Evolutionary conservation across 169 alveolate genomes (phyloP), one percentile per base, ranked within the genome.

Genomic region (Plasmodium gaboni): DNA sequence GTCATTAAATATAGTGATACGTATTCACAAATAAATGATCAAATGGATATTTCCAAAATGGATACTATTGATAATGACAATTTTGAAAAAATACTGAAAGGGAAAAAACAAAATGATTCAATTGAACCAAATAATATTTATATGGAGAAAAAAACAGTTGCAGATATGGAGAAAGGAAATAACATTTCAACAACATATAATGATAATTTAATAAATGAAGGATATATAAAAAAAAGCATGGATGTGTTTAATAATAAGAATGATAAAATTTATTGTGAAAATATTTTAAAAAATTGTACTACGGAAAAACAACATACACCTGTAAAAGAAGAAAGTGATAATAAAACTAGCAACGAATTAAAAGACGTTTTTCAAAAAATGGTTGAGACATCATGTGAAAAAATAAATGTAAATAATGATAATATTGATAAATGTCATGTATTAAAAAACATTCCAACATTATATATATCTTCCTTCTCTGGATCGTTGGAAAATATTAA

Each of bases 401-500:
- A 44, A 22, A 60, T 13, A 3, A 32, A 13, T n/a, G 22, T 24
- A n/a, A n/a, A 60, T 9, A 0, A 51, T 60, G 9, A 65, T 59
- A 1, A 0, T 32, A 7, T 8, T 51, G 55, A 59, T 38, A 42
- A 74, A 2, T 42, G 6, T 9, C 2, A 60, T 59, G 24, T 60
- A 9, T 38, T 13, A 38, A 64, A 26, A 60, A 74, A 51, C 48
- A 59, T n/a, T 42, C 61, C 73, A 28, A 44, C 60, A 22, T 50
- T 19, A 44, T 12, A 59, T 26, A 17, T 60, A 24, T 22, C 55
- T 12, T 38, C 73, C 6, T 15, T 8, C 19, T 15, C 73, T n/a
- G 60, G n/a, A 48, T 28, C 48, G 17, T 60, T 64, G 17, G 50
- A 50, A 59, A 60, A 13, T 22, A 15, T 17, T 12, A 48, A 44